Evolutionary conservation across 2,329 filamentous ascomycete species (phyloP), one percentile per base, ranked within the genome.

Genomic region (Orbilia ellipsospora): DNA sequence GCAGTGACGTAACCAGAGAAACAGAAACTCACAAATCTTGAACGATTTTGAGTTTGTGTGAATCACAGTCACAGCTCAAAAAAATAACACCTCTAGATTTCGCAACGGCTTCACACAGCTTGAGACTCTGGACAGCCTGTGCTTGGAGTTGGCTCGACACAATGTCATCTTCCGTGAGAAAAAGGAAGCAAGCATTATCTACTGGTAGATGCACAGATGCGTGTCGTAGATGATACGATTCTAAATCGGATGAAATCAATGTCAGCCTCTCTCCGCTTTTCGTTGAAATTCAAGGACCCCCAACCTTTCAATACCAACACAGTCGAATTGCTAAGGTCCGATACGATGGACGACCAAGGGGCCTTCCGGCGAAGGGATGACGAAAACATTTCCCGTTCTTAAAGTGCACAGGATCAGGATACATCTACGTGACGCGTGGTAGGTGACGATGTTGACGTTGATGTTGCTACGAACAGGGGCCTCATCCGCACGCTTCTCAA

Each of bases 121-220:
- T 69, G 16, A 69, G 28, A 15, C 28, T 63, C 13, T 55, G 56
- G 20, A 69, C 16, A 26, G 31, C 31, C 44, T 28, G 59, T n/a
- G 44, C 45, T 15, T 63, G 52, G 10, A 65, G 59, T 13, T 69
- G 57, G 15, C 62, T 57, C 4, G 59, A 69, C 6, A 23, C 52
- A 16, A 75, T 16, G 16, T 75, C 64, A 8, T 68, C 57, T 16
- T 57, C 31, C 15, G 63, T 69, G 2, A 75, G 15, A n/a, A 75
- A 69, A 8, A 69, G 28, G 42, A 75, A 69, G 26, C 63, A 75
- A 44, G 68, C 48, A 28, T 65, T 54, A 13, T 75, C 72, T 10
- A 15, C 40, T 7, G 63, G 59, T 6, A 75, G 56, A 31, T 75
- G 63, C 16, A 75, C 18, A 28, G 72, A 68, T n/a, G 64, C 63